A percentile compares a stretch with the other conserved stretches of the same genome.
Conservation (phyloP, 1,139 yeast genomes). For the Blastobotrys aristatus region DNA sequence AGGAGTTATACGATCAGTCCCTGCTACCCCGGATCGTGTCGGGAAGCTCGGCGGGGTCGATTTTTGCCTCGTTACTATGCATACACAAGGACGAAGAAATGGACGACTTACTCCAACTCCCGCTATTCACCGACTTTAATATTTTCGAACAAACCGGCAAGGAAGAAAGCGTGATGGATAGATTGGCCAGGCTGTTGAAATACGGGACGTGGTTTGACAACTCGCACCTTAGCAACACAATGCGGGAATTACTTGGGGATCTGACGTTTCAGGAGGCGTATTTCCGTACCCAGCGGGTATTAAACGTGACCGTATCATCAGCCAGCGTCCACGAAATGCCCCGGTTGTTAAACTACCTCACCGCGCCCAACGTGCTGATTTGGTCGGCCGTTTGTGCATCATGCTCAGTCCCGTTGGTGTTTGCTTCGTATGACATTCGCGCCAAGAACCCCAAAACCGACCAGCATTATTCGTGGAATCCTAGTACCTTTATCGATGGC, state of each 20-base stretch:
- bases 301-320: conserved; percentile 88
- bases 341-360: conserved; percentile 73
- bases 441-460: conserved; percentile 73
- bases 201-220: conserved; percentile 89
- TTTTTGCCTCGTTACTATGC: conserved; percentile 83
- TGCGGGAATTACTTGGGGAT: conserved; percentile 80
- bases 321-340: conserved; percentile 43
- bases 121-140: conserved; percentile 56
- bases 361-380: conserved; percentile 90
- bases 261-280: conserved; percentile 93
- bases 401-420: conserved; percentile 88
- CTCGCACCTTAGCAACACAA: conserved; percentile 62
- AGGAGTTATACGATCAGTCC: conserved; percentile 67
- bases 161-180: conserved; percentile 44
- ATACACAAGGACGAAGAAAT: conserved; percentile 76
- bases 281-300: conserved; percentile 71
- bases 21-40: conserved; percentile 85
- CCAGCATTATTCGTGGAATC: conserved; percentile 75
- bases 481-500: conserved; percentile 87
- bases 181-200: conserved; percentile 59
- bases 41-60: conserved; percentile 96
- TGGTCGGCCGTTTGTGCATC: conserved; percentile 98
- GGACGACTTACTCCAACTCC: conserved; percentile 36
- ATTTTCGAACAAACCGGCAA: conserved; percentile 60
- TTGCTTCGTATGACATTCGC: conserved; percentile 77